These are phyloP conservation scores for Ogataea nitratoaversa DNA, from an alignment of 805 yeast species.

Conservation along the genomic window DNA sequence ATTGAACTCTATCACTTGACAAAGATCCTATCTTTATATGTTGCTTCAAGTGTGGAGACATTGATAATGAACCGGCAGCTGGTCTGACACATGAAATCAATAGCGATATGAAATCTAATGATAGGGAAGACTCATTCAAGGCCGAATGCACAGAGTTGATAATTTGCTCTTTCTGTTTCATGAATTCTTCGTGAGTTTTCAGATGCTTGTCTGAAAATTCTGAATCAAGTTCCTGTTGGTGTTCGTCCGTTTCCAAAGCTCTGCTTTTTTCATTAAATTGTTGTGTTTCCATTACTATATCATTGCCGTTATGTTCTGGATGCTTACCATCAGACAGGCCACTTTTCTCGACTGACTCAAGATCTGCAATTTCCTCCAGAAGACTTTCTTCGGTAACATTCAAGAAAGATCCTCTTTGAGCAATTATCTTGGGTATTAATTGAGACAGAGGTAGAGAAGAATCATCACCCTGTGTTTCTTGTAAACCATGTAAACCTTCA, in stretches of 20 bases:
- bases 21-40: constrained; percentile 74
- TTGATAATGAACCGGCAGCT: constrained; percentile 79
- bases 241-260: constrained; percentile 1
- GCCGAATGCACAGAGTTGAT: constrained; percentile 57
- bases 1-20: constrained; percentile 41
- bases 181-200: constrained; percentile 38
- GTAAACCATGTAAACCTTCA: constrained; percentile 3
- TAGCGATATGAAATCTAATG: constrained; percentile 82
- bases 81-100: constrained; percentile 78
- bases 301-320: no score
- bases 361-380: constrained; percentile 36
- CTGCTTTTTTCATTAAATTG: constrained; percentile 7
- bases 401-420: constrained; percentile 57
- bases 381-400: constrained; percentile 55
- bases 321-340: constrained; percentile 4
- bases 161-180: constrained; percentile 49
- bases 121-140: constrained; percentile 81
- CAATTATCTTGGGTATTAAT: constrained; percentile 54
- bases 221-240: constrained; percentile 6
- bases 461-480: constrained; percentile 7
- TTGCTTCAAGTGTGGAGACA: constrained; percentile 78
- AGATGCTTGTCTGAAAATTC: neutral
- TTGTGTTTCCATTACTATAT: no score
- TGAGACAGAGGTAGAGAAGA: constrained; percentile 37
- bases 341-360: neutral